Percentiles rank a stretch among this genome's conserved stretches.
phyloP scores from a whole-genome alignment of 768 basidiomycete species.

The Podaxis carcinomalis region DNA sequence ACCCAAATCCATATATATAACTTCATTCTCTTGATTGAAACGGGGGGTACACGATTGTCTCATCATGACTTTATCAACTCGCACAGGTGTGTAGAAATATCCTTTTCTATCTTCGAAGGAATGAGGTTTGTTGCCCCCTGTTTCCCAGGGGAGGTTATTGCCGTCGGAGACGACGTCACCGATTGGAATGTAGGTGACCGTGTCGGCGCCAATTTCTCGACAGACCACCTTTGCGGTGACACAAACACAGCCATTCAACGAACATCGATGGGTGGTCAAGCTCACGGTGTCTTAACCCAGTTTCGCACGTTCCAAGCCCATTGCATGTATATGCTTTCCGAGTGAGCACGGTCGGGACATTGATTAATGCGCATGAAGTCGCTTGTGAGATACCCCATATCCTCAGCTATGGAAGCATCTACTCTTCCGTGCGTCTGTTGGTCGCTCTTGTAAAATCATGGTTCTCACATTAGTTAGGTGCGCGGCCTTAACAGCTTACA shows the following conservation, averaged over 20 bases:
- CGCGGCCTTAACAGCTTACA: slow-evolving; percentile 64
- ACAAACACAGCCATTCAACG: slow-evolving; percentile 24
- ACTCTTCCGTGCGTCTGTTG: background rate
- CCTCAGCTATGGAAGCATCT: slow-evolving; percentile 28
- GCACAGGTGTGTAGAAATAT: too few species aligned
- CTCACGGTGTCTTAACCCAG: slow-evolving; percentile 50
- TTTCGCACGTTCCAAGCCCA: slow-evolving; percentile 37
- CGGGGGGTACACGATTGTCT: too few species aligned
- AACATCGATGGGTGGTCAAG: slow-evolving; percentile 40
- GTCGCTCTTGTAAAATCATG: background rate
- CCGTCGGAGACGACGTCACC: slow-evolving; percentile 38
- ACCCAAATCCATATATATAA: too few species aligned
- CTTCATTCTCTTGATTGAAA: too few species aligned
- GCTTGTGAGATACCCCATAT: slow-evolving; percentile 51
- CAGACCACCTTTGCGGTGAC: slow-evolving; percentile 46
- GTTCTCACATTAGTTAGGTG: slow-evolving; percentile 28
- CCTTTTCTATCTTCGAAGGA: background rate
- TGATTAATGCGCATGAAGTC: slow-evolving; percentile 24
- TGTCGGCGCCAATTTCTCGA: slow-evolving; percentile 49
- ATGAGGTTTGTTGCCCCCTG: background rate
- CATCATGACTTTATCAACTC: too few species aligned
- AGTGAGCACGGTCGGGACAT: background rate
- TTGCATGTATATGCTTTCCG: slow-evolving; percentile 2
- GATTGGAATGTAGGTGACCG: slow-evolving; percentile 52
- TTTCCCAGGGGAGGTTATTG: slow-evolving; percentile 45